Conservation (phyloP, 768 basidiomycete genomes). For the Pleurotus tuoliensis region DNA sequence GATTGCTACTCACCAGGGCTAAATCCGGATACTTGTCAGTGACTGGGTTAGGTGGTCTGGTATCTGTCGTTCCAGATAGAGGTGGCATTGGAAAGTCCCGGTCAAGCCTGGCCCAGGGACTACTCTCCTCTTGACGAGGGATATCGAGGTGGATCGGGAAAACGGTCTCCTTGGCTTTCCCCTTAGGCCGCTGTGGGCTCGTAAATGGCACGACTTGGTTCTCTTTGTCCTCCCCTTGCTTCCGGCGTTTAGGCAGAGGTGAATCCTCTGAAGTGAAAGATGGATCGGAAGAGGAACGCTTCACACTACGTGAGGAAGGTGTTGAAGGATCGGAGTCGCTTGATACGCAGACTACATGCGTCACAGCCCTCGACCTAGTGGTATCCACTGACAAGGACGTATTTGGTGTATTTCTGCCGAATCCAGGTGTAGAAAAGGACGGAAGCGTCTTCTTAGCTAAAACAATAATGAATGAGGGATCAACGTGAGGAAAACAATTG, state of each 20-base stretch:
- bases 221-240: constrained; percentile 14
- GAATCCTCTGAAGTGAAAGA: constrained; percentile 13
- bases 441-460: constrained; percentile 5
- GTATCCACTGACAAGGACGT: background rate
- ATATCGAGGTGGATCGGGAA: constrained; percentile 12
- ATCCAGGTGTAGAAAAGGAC: constrained; percentile 13
- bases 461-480: background rate
- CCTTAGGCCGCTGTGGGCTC: constrained; percentile 13
- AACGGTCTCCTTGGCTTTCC: constrained; percentile 11
- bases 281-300: constrained; percentile 15
- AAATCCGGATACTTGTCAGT: constrained; percentile 22
- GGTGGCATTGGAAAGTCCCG: constrained; percentile 19
- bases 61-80: background rate
- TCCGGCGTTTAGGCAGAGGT: constrained; percentile 13
- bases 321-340: constrained; percentile 1
- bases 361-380: background rate
- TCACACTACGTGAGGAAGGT: constrained; percentile 5
- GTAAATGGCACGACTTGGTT: constrained; percentile 6
- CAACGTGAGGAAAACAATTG: background rate
- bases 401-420: constrained; percentile 4
- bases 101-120: constrained; percentile 24
- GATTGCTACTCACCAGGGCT: constrained; percentile 16
- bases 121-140: constrained; percentile 11
- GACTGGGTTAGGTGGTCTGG: background rate
- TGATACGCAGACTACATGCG: constrained; percentile 1